These are phyloP conservation scores for Allium sativum DNA, from an alignment of 106 monocot species.

Conservation along the genomic window DNA sequence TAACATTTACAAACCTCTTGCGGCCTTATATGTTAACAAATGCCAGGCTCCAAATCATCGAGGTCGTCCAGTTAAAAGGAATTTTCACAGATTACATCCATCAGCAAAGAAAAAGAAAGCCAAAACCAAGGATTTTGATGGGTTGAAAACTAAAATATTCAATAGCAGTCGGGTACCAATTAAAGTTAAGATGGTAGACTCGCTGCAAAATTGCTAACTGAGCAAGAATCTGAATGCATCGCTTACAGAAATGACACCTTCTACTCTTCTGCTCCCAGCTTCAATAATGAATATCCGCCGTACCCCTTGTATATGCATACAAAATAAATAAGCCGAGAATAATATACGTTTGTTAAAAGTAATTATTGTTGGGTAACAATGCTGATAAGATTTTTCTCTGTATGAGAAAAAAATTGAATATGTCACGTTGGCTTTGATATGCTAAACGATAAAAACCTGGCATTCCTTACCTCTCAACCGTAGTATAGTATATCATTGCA, in stretches of 20 bases:
- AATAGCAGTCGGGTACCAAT: background rate
- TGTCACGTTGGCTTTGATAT: background rate
- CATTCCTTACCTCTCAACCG: too few species aligned
- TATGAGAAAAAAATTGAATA: background rate
- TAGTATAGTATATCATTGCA: too few species aligned
- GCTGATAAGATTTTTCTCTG: background rate
- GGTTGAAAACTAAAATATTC: background rate
- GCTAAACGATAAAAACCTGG: too few species aligned
- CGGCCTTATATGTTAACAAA: slow-evolving; percentile 3
- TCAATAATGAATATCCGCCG: slow-evolving; percentile 69
- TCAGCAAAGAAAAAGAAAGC: background rate
- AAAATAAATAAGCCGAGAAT: too few species aligned
- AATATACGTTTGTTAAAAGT: too few species aligned
- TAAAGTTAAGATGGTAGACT: background rate
- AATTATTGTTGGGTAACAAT: background rate
- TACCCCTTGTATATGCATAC: slow-evolving; percentile 30
- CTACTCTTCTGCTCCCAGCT: slow-evolving; percentile 81
- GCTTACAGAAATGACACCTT: slow-evolving; percentile 70
- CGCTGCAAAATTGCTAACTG: background rate
- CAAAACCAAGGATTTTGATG: background rate
- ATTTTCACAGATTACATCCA: background rate
- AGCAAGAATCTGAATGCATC: slow-evolving; percentile 56
- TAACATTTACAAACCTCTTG: slow-evolving; percentile 13
- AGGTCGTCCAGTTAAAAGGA: slow-evolving; percentile 4
- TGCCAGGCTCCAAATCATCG: slow-evolving; percentile 10